Conservation (phyloP, 805 yeast species). For the Myxozyma nipponensis region DNA sequence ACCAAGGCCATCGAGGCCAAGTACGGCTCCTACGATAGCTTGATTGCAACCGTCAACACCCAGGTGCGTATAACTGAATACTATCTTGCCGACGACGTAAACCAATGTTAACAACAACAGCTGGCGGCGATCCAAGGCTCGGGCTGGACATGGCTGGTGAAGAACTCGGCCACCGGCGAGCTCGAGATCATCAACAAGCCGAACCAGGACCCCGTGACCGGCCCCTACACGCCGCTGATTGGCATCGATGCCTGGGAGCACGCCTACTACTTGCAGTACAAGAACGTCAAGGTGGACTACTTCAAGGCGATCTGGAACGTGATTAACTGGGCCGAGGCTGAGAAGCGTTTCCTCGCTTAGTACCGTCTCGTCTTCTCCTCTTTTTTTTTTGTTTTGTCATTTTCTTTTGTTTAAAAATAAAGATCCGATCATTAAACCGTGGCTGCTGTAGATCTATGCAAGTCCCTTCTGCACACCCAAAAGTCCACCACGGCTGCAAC, state of each 20-base stretch:
- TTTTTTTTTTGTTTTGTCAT: not conserved
- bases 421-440: too few species aligned
- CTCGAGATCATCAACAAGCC: conserved; percentile 75
- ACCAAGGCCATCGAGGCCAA: conserved; percentile 56
- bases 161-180: conserved; percentile 69
- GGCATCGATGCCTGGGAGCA: conserved; percentile 93
- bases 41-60: conserved; percentile 60
- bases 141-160: conserved; percentile 91
- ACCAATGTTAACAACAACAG: conserved; percentile 31
- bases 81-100: too few species aligned
- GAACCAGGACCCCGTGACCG: conserved; percentile 83
- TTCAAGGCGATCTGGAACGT: conserved; percentile 94
- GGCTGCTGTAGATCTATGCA: too few species aligned
- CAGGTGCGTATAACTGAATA: conserved; percentile 4
- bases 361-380: not conserved
- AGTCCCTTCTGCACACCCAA: too few species aligned
- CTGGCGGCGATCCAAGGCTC: conserved; percentile 91
- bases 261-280: conserved; percentile 90
- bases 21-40: conserved; percentile 69
- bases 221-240: conserved; percentile 65
- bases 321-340: conserved; percentile 90
- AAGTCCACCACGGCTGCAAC: too few species aligned
- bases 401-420: not conserved
- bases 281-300: conserved; percentile 86
- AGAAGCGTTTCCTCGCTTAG: conserved; percentile 54